phyloP scores from a whole-genome alignment of 306 rosid genomes.

The Spatholobus suberectus region DNA sequence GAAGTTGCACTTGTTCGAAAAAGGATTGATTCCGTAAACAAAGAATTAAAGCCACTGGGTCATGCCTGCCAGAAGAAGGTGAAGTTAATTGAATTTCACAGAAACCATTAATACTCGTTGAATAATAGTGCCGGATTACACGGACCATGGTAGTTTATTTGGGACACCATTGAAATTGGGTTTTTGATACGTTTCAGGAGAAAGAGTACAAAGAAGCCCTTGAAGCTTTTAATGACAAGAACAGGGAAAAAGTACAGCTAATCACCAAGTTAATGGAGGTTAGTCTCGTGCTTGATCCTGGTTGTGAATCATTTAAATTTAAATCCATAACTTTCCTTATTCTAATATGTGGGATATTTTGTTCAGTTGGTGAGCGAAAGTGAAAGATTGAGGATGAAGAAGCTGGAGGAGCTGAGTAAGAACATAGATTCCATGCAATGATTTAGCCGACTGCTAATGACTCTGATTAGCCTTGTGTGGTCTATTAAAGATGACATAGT shows the following conservation, averaged over 20 bases:
- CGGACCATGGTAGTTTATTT: not conserved
- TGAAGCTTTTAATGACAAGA: slow-evolving; percentile 95
- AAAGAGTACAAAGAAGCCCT: slow-evolving; percentile 97
- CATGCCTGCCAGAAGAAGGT: slow-evolving; percentile 99
- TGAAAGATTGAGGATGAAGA: slow-evolving; percentile 96
- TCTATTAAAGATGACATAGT: slow-evolving; percentile 72
- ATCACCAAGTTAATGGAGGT: slow-evolving; percentile 67
- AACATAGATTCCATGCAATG: slow-evolving; percentile 81
- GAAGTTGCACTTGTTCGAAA: slow-evolving; percentile 85
- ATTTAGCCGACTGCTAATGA: slow-evolving; percentile 52
- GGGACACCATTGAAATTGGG: slow-evolving; percentile 16
- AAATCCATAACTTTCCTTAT: not conserved
- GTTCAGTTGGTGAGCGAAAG: slow-evolving; percentile 72
- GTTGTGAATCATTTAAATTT: slow-evolving; percentile 2
- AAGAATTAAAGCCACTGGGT: slow-evolving; percentile 96
- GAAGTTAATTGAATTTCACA: slow-evolving; percentile 30
- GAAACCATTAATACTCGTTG: not conserved
- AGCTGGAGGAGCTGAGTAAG: slow-evolving; percentile 99
- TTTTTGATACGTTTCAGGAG: slow-evolving; percentile 61
- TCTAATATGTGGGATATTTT: slow-evolving; percentile 15
- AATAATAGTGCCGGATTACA: not conserved
- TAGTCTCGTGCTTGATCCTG: not conserved
- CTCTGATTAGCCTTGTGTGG: slow-evolving; percentile 89
- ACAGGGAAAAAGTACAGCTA: slow-evolving; percentile 93
- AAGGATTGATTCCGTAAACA: slow-evolving; percentile 87